These are phyloP conservation scores for Anethum foeniculum DNA, from an alignment of 140 eudicot genomes.

Conservation along the genomic window DNA sequence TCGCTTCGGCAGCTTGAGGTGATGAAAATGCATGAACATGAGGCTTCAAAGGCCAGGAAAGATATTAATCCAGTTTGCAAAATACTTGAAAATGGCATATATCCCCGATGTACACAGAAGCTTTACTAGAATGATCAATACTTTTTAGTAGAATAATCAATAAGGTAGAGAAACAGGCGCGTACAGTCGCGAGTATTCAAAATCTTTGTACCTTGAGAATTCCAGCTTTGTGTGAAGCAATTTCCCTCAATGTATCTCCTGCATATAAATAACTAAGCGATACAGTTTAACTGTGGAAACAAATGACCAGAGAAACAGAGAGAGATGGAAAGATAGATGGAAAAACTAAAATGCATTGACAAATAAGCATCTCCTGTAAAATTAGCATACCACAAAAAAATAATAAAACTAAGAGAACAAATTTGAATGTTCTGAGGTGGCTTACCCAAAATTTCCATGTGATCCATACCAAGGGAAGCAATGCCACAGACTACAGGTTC, in stretches of 20 bases:
- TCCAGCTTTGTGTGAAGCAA: constrained; percentile 92
- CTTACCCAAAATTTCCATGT: constrained; percentile 72
- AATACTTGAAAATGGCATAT: constrained; percentile 23
- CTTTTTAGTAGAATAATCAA: constrained; percentile 14
- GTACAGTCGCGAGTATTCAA: constrained; percentile 11
- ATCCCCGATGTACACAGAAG: constrained; percentile 25
- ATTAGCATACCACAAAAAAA: background rate
- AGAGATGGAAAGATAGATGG: background rate
- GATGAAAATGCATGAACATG: constrained; percentile 77
- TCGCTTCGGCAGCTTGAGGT: constrained; percentile 75
- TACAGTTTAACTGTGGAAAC: background rate
- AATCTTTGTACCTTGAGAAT: constrained; percentile 64
- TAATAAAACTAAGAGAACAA: constrained; percentile 7
- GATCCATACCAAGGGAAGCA: constrained; percentile 89
- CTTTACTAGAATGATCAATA: too few relatives aligned
- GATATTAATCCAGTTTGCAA: constrained; percentile 39
- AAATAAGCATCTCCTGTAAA: background rate
- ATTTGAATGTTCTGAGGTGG: constrained; percentile 6
- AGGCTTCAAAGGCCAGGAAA: constrained; percentile 57
- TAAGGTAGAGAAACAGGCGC: background rate
- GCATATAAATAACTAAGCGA: constrained; percentile 11
- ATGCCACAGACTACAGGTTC: constrained; percentile 84
- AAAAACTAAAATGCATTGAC: background rate
- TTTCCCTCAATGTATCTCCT: constrained; percentile 68
- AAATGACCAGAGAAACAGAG: background rate